Evolutionary conservation across 257 asterid genomes (phyloP), one percentile per base, ranked within the genome.

Genomic region (Solanum gracilifrons): DNA sequence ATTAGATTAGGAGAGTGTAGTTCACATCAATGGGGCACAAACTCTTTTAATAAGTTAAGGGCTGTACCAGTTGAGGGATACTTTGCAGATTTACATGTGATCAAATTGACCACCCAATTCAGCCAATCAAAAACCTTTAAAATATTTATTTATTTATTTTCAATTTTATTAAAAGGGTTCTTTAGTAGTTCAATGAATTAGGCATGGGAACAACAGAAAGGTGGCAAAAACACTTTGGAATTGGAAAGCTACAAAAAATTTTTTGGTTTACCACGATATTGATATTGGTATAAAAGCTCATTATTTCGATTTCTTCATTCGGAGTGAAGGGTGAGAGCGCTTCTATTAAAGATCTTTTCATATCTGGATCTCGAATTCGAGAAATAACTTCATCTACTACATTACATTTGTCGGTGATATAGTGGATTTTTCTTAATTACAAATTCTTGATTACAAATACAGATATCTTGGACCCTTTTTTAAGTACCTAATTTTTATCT

Each of bases 331-430:
- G 3, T 15, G 60, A 48, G 9, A 48, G 7, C 1, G 1, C 0
- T 48, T 16, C 1, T 48, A 48, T 48, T 0, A 48, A 48, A 15
- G 3, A 15, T 48, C 3, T 48, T 2, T 48, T 15, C 0, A 48
- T 48, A 5, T 2, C 2, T 48, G 0, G 0, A 16, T 15, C 1
- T 48, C 8, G 0, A 48, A 48, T 48, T 48, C 3, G 3, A 16
- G 60, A 48, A 48, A 48, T 15, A 48, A 48, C 3, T 48, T 48
- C 3, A 48, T 5, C 21, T 48, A 15, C 0, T 48, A 2, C 3
- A 15, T 48, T 9, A 51, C 0, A 16, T 51, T 0, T 16, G 1
- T 51, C 1, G 1, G 3, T 48, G 9, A 5, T 46, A 46, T 5
- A 2, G 0, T 18, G 9, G 9, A 16, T 51, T 18, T 15, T 51